Evolutionary conservation across 768 basidiomycete genomes (phyloP).

Genomic region (Porphyrellus cyaneotinctus): DNA sequence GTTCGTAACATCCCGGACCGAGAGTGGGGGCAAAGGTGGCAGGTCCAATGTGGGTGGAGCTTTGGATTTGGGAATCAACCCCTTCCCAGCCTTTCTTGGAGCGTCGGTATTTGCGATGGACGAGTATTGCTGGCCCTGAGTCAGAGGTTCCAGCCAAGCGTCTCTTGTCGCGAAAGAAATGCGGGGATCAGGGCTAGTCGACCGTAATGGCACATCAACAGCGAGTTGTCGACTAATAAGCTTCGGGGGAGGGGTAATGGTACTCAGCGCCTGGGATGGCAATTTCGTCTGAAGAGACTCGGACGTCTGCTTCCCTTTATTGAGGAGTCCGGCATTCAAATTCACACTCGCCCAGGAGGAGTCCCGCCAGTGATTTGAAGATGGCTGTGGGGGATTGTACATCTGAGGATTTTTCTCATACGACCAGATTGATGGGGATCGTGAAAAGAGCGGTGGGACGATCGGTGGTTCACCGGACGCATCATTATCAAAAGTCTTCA

Average conservation of each 20-base stretch:
- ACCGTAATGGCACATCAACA: not conserved
- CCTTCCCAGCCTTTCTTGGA: not conserved
- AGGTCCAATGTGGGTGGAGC: slow-evolving; percentile 9
- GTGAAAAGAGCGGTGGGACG: not conserved
- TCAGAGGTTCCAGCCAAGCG: not conserved
- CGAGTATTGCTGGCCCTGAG: not conserved
- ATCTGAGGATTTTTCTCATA: not conserved
- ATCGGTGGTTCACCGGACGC: slow-evolving; percentile 22
- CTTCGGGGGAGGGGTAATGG: slow-evolving; percentile 5
- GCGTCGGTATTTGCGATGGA: not conserved
- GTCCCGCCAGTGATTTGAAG: slow-evolving; percentile 9
- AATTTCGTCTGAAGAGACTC: slow-evolving; percentile 3
- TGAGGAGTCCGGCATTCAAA: slow-evolving; percentile 15
- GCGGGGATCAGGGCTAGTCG: not conserved
- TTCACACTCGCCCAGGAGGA: slow-evolving; percentile 17
- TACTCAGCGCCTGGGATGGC: not conserved
- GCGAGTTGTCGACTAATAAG: slow-evolving; percentile 11
- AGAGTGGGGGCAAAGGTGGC: not conserved
- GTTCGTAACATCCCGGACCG: not conserved
- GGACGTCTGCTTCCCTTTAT: slow-evolving; percentile 7
- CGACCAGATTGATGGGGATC: not conserved
- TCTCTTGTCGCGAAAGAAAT: not conserved
- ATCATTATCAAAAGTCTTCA: slow-evolving; percentile 22
- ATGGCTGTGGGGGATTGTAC: not conserved
- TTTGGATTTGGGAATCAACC: slow-evolving; percentile 3